Evolutionary conservation across 2,329 filamentous ascomycete genomes (phyloP).

Genomic region (Neodidymelliopsis sp.): DNA sequence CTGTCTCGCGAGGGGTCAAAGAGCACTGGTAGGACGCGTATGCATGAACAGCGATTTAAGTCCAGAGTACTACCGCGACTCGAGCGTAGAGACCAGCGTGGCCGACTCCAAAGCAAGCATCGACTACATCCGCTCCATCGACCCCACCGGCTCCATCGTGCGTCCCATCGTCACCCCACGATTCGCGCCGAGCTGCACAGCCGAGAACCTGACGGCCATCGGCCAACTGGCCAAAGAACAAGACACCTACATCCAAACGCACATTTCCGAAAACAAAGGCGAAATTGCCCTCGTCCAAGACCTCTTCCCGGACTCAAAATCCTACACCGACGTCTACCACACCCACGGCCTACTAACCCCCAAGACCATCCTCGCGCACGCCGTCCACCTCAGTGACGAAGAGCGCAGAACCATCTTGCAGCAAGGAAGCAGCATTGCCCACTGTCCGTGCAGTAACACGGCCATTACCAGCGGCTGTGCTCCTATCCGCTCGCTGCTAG

Average conservation of each 20-base stretch:
- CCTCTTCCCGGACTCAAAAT: constrained; percentile 69
- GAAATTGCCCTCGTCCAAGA: constrained; percentile 76
- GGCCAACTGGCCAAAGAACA: constrained; percentile 69
- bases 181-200: constrained; percentile 65
- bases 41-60: constrained; percentile 84
- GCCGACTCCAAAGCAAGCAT: constrained; percentile 53
- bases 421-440: constrained; percentile 72
- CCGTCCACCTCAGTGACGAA: constrained; percentile 72
- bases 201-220: constrained; percentile 66
- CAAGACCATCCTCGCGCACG: constrained; percentile 85
- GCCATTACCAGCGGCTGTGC: constrained; percentile 81
- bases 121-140: constrained; percentile 69
- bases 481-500: constrained; percentile 75
- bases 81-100: constrained; percentile 68
- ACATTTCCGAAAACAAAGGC: constrained; percentile 81
- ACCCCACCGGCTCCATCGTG: constrained; percentile 70
- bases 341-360: constrained; percentile 70
- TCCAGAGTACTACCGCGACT: constrained; percentile 82
- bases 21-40: constrained; percentile 90
- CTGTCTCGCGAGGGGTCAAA: constrained; percentile 80
- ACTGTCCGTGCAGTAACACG: constrained; percentile 89
- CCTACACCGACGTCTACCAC: constrained; percentile 85
- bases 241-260: constrained; percentile 79
- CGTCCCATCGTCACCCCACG: constrained; percentile 80
- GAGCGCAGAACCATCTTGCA: constrained; percentile 71